Base-by-base conservation (phyloP, 192 early-diverging fungal species). In the Spizellomyces punctatus region DNA sequence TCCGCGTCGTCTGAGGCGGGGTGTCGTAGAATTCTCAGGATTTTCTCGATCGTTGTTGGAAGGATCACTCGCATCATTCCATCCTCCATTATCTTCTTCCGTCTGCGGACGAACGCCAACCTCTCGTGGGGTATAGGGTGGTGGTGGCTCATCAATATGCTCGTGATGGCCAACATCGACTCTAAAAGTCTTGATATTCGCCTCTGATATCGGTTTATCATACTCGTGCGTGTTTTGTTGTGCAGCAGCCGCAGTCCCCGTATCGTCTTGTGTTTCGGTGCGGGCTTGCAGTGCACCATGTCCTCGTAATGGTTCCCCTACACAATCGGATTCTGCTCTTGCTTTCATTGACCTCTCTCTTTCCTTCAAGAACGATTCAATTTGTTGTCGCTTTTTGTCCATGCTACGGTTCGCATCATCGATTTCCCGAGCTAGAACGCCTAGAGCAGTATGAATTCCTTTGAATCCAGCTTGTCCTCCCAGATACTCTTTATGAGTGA, bases 381-480 rank as follows among this genome's bases (percentile, higher is more conserved):
- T 70, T 47, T 70, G 68, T 45, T 9, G 7, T 19, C 59, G 68
- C 21, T 48, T 58, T 47, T 62, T 70, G 14, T 70, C 68, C 58
- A 62, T 19, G 8, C 46, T 43, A 27, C 49, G 58, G 10, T 46
- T 27, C 10, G 68, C 22, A 19, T 70, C 68, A 10, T 70, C 68
- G 4, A 70, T 70, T 42, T 70, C 68, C 12, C 47, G 41, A 6
- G 45, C 10, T 8, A 70, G 46, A 8, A 63, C 45, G 3, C 55
- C 6, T 9, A 43, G 58, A 12, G 58, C 64, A 8, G 36, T 16
- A 8, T 63, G 42, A 8, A 66, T 56, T 55, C 62, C 65, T 16
- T 54, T 48, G 12, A 59, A 75, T 27, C 60, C 66, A 21, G 65
- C 73, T 42, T 69, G 73, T 10, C 66, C 59, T 16, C 73, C 73